These are phyloP conservation scores for Diaporthe citriasiana DNA, from an alignment of 2,329 filamentous ascomycete species.

Conservation along the genomic window DNA sequence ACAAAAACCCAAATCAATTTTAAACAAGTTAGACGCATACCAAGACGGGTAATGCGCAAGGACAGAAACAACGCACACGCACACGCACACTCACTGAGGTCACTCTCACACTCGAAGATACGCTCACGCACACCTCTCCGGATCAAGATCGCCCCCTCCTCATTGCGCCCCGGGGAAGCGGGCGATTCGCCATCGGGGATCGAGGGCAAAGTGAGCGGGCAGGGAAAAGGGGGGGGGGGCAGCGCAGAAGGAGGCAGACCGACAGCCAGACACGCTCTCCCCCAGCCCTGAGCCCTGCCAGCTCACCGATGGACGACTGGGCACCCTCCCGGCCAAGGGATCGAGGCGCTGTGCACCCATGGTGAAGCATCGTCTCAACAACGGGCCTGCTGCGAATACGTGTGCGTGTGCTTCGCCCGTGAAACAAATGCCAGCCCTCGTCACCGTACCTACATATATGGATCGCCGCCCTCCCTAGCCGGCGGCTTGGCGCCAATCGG, in stretches of 20 bases:
- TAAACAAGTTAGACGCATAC: slow-evolving; percentile 32
- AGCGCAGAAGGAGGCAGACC: not conserved
- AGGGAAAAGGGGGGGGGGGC: not conserved
- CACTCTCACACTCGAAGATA: no score
- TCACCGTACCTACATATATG: slow-evolving; percentile 29
- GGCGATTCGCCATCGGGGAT: slow-evolving; percentile 16
- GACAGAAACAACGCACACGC: not conserved
- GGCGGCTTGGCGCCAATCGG: slow-evolving; percentile 39
- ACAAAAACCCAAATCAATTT: slow-evolving; percentile 29
- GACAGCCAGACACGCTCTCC: not conserved
- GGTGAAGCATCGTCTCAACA: slow-evolving; percentile 26
- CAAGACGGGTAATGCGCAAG: slow-evolving; percentile 35
- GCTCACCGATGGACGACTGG: slow-evolving; percentile 3
- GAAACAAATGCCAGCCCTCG: slow-evolving; percentile 18
- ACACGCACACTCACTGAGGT: not conserved
- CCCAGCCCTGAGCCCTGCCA: not conserved
- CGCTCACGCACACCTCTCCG: not conserved
- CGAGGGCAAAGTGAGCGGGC: not conserved
- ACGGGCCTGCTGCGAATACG: slow-evolving; percentile 11
- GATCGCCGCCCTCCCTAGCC: slow-evolving; percentile 11
- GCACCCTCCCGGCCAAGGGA: not conserved
- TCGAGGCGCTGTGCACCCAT: not conserved
- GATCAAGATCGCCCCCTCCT: not conserved
- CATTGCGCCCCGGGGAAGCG: slow-evolving; percentile 16
- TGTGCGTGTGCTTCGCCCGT: not conserved